Conservation (phyloP, 495 filamentous ascomycete genomes). For the Annulohypoxylon moriforme region DNA sequence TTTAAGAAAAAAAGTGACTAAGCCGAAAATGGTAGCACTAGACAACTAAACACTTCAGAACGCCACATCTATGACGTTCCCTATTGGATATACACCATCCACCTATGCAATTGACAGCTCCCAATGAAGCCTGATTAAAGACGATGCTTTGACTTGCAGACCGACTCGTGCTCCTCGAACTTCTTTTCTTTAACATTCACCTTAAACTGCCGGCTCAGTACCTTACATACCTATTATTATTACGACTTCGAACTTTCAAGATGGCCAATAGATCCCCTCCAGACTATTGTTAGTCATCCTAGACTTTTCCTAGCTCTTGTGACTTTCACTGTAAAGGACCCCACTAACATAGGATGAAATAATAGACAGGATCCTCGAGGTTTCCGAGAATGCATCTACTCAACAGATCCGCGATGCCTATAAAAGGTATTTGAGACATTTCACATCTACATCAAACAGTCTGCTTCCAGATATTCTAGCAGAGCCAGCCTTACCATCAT, state of each 20-base stretch:
- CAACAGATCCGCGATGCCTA: slow-evolving; percentile 95
- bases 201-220: background rate
- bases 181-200: background rate
- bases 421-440: slow-evolving; percentile 79
- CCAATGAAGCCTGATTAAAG: slow-evolving; percentile 29
- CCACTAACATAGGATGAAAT: slow-evolving; percentile 34
- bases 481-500: background rate
- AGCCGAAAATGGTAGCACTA: background rate
- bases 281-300: slow-evolving; percentile 62
- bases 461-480: background rate
- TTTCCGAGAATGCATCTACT: slow-evolving; percentile 77
- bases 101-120: slow-evolving; percentile 8
- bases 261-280: slow-evolving; percentile 58
- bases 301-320: background rate
- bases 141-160: slow-evolving; percentile 13
- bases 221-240: background rate
- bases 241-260: slow-evolving; percentile 17
- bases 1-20: background rate
- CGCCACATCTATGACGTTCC: slow-evolving; percentile 44
- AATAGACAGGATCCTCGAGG: slow-evolving; percentile 67
- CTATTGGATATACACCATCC: slow-evolving; percentile 20
- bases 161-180: background rate
- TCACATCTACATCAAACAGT: background rate
- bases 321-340: background rate
- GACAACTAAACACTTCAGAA: background rate